A percentile compares a stretch with the other conserved stretches of the same genome.
Evolutionary conservation across 2,329 filamentous ascomycete species (phyloP).

Genomic region (Ophiostoma angusticollis): DNA sequence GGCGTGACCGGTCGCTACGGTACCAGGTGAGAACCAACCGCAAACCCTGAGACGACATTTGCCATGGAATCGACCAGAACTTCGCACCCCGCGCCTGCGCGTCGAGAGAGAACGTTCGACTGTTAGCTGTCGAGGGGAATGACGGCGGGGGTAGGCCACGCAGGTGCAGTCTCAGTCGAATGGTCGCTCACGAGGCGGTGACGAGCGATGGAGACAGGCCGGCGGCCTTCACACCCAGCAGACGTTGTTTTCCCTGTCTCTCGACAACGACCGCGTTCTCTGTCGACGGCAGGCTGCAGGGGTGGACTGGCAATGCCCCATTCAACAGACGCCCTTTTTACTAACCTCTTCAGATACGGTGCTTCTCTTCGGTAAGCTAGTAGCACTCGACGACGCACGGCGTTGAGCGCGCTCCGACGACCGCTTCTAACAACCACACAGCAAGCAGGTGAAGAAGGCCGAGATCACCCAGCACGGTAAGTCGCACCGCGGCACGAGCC

Average conservation of each 20-base stretch:
- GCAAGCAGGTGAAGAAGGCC: constrained; percentile 99
- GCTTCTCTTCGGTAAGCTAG: constrained; percentile 56
- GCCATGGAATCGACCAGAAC: neutral
- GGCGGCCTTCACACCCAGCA: too few relatives aligned
- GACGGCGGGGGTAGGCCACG: too few relatives aligned
- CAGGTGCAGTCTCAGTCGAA: too few relatives aligned
- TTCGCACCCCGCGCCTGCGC: too few relatives aligned
- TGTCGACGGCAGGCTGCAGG: neutral
- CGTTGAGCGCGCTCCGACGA: neutral
- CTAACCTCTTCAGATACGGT: constrained; percentile 59
- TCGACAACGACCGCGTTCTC: neutral
- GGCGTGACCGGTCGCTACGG: constrained; percentile 71
- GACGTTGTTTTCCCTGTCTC: too few relatives aligned
- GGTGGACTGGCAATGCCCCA: neutral
- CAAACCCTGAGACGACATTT: neutral
- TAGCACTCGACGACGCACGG: neutral
- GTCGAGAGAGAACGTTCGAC: neutral
- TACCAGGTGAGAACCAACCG: constrained; percentile 16
- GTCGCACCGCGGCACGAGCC: neutral
- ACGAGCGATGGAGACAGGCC: too few relatives aligned
- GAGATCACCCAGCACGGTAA: constrained; percentile 82
- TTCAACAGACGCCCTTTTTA: neutral
- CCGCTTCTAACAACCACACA: constrained; percentile 21
- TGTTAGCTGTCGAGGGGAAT: too few relatives aligned
- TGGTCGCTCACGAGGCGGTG: too few relatives aligned